Evolutionary conservation across 106 monocot genomes (phyloP).

Genomic region (Dendrobium chrysotoxum): DNA sequence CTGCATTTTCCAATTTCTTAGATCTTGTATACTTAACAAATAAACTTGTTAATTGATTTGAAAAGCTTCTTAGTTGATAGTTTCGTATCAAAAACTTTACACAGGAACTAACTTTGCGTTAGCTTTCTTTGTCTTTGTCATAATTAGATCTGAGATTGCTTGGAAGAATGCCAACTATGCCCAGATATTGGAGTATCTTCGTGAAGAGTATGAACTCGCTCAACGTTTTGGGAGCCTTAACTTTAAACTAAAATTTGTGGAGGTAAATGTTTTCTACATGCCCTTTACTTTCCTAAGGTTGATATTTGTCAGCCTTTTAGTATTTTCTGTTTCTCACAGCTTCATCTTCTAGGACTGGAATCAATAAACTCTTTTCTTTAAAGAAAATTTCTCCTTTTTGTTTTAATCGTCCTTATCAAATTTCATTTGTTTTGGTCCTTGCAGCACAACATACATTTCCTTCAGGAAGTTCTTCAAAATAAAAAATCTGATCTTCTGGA

Average conservation of each 20-base stretch:
- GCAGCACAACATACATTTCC: constrained; percentile 91
- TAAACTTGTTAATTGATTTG: no score
- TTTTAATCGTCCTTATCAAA: not conserved
- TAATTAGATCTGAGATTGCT: constrained; percentile 65
- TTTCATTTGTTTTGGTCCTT: constrained; percentile 15
- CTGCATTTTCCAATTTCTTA: not conserved
- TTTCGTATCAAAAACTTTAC: not conserved
- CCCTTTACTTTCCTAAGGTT: not conserved
- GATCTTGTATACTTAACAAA: not conserved
- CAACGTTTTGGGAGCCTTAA: constrained; percentile 73
- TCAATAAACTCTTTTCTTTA: not conserved
- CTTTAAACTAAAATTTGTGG: constrained; percentile 82
- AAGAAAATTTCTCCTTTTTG: not conserved
- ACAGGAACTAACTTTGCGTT: not conserved
- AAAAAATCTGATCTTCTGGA: constrained; percentile 67
- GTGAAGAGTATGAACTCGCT: constrained; percentile 75
- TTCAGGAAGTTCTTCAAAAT: constrained; percentile 83
- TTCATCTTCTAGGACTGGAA: not conserved
- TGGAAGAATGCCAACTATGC: constrained; percentile 85
- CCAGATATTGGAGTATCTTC: constrained; percentile 69
- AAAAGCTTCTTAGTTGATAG: not conserved
- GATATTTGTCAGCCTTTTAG: no score
- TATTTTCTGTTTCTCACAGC: not conserved
- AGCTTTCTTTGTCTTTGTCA: not conserved
- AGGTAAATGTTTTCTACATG: constrained; percentile 26